Evolutionary conservation across 1,139 yeast species (phyloP).

Genomic region (Pichia sp.): DNA sequence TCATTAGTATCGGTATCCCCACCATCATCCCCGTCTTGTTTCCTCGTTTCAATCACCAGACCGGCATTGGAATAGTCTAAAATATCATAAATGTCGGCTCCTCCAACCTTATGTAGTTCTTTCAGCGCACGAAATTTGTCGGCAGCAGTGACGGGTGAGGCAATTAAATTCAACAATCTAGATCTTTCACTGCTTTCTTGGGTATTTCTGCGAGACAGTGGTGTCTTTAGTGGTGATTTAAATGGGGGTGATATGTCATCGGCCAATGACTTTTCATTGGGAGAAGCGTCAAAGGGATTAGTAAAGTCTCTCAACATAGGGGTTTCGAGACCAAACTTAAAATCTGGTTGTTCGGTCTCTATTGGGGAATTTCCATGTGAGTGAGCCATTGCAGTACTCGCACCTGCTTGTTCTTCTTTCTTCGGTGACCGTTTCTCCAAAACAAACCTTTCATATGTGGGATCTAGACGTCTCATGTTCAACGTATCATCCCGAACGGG

Average conservation of each 20-base stretch:
- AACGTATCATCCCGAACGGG: too few species aligned
- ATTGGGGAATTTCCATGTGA: too few species aligned
- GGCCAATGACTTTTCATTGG: slow-evolving; percentile 7
- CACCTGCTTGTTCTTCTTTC: too few species aligned
- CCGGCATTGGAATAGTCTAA: slow-evolving; percentile 7
- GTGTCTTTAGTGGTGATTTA: slow-evolving; percentile 12
- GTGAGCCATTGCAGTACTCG: too few species aligned
- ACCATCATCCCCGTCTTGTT: not conserved
- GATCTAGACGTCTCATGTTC: too few species aligned
- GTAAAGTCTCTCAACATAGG: slow-evolving; percentile 21
- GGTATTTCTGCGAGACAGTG: too few species aligned
- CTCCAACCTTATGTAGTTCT: slow-evolving; percentile 1
- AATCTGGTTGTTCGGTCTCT: too few species aligned
- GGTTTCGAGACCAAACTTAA: slow-evolving; percentile 5
- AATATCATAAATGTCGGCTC: not conserved
- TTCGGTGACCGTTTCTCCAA: too few species aligned
- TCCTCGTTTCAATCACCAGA: slow-evolving; percentile 6
- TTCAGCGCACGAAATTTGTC: slow-evolving; percentile 10
- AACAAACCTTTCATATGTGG: too few species aligned
- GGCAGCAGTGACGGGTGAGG: slow-evolving; percentile 1
- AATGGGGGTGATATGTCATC: too few species aligned
- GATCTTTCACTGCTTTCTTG: too few species aligned
- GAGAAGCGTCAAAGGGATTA: slow-evolving; percentile 24
- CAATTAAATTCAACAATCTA: too few species aligned
- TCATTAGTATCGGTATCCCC: slow-evolving; percentile 12